Evolutionary conservation across 2,329 filamentous ascomycete genomes (phyloP).

Genomic region (Aspergillus texensis): DNA sequence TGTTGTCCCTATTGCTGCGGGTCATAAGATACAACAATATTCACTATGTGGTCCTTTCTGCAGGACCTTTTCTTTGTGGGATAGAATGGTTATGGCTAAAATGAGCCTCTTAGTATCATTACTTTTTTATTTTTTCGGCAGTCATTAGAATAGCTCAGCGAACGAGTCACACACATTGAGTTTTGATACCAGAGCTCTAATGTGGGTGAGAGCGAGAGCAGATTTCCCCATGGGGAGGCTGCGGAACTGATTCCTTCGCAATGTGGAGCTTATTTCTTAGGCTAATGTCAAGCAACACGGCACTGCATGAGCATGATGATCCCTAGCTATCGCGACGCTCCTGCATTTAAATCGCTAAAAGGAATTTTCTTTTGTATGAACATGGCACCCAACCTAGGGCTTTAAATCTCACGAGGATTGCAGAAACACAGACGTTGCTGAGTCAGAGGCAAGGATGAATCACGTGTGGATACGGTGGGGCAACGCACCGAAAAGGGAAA

Average conservation of each 20-base stretch:
- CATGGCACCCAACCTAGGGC: background rate
- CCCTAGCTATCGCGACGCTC: background rate
- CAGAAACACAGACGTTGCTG: slow-evolving; percentile 4
- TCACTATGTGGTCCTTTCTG: background rate
- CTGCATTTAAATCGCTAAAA: background rate
- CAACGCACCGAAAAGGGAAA: slow-evolving; percentile 22
- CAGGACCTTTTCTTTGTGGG: background rate
- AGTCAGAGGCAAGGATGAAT: slow-evolving; percentile 12
- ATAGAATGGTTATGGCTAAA: background rate
- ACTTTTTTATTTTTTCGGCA: background rate
- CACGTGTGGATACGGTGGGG: slow-evolving; percentile 23
- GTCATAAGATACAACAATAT: no score
- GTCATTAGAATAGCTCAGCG: no score
- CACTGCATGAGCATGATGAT: background rate
- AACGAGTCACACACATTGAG: background rate
- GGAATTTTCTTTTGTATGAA: background rate
- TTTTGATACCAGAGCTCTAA: background rate
- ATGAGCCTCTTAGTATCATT: background rate
- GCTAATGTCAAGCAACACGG: background rate
- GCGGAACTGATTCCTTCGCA: slow-evolving; percentile 3
- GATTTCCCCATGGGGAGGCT: slow-evolving; percentile 9
- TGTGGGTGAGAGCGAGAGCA: background rate
- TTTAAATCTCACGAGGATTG: background rate
- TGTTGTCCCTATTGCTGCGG: no score
- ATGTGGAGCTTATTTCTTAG: background rate